Evolutionary conservation across 495 filamentous ascomycete species (phyloP).

Genomic region (Saxophila tyrrhenica): DNA sequence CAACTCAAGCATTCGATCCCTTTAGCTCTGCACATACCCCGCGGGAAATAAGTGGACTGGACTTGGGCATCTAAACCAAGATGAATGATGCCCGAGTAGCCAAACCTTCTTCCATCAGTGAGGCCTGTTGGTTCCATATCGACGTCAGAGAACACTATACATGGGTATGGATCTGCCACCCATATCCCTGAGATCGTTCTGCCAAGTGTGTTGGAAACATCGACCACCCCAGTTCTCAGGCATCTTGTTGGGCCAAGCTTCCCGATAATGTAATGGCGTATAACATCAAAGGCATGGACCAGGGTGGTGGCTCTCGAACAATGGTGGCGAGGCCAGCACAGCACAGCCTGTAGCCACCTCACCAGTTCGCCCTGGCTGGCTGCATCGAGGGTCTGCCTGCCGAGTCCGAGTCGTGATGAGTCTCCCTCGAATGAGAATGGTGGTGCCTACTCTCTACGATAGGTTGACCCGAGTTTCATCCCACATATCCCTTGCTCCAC

Average conservation of each 20-base stretch:
- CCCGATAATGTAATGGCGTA: not conserved
- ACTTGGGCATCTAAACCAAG: not conserved
- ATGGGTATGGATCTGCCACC: conserved; percentile 2
- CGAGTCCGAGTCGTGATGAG: too few species aligned
- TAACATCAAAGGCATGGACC: not conserved
- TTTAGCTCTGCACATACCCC: not conserved
- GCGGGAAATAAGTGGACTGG: conserved; percentile 1
- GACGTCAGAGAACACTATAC: conserved; percentile 1
- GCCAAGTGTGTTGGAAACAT: not conserved
- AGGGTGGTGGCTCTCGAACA: not conserved
- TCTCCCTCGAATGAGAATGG: too few species aligned
- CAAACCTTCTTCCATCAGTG: not conserved
- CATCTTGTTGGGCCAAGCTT: not conserved
- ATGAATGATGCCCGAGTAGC: not conserved
- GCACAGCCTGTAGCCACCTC: too few species aligned
- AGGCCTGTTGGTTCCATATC: not conserved
- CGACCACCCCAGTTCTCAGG: not conserved
- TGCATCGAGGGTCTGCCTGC: not conserved
- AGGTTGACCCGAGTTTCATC: not conserved
- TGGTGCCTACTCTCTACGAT: not conserved
- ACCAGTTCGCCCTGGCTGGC: not conserved
- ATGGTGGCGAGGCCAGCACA: too few species aligned
- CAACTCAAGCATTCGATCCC: not conserved
- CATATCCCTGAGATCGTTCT: not conserved
- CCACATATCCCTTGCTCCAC: conserved; percentile 12